phyloP scores from a whole-genome alignment of 106 monocot genomes.

The Ottelia alismoides region DNA sequence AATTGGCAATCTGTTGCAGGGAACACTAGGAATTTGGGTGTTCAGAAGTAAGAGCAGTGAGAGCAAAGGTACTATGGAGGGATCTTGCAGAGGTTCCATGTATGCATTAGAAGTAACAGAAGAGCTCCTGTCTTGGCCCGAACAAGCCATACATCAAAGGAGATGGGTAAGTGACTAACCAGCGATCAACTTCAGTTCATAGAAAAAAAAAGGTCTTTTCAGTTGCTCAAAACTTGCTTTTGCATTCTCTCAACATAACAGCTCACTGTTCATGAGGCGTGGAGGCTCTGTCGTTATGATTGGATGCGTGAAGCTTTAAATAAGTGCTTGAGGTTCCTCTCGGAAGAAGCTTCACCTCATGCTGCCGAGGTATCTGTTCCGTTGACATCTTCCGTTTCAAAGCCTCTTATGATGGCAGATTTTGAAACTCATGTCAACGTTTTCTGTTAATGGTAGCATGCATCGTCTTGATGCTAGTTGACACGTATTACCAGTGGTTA shows the following conservation, averaged over 20 bases:
- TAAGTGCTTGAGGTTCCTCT: slow-evolving; percentile 10
- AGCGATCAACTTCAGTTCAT: not conserved
- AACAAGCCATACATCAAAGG: slow-evolving; percentile 35
- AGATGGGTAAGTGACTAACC: slow-evolving; percentile 39
- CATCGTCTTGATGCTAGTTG: too few species aligned
- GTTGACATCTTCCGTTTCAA: too few species aligned
- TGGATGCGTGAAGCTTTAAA: slow-evolving; percentile 73
- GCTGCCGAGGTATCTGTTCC: too few species aligned
- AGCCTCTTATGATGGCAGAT: too few species aligned
- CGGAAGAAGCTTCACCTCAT: not conserved
- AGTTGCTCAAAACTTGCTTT: not conserved
- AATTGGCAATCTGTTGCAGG: slow-evolving; percentile 26
- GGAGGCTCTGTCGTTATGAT: slow-evolving; percentile 47
- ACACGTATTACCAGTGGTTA: too few species aligned
- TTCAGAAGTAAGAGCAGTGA: slow-evolving; percentile 73
- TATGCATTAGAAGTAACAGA: slow-evolving; percentile 61
- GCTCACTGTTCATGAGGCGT: slow-evolving; percentile 43
- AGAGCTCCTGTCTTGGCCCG: slow-evolving; percentile 60
- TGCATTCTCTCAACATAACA: slow-evolving; percentile 16
- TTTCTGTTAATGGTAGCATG: too few species aligned
- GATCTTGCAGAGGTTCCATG: slow-evolving; percentile 58
- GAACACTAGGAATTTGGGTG: slow-evolving; percentile 44
- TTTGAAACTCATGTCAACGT: too few species aligned
- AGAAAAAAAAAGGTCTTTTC: not conserved
- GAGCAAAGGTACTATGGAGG: slow-evolving; percentile 21